phyloP scores from a whole-genome alignment of 768 basidiomycete genomes.

The Leccinum fibrillosum region DNA sequence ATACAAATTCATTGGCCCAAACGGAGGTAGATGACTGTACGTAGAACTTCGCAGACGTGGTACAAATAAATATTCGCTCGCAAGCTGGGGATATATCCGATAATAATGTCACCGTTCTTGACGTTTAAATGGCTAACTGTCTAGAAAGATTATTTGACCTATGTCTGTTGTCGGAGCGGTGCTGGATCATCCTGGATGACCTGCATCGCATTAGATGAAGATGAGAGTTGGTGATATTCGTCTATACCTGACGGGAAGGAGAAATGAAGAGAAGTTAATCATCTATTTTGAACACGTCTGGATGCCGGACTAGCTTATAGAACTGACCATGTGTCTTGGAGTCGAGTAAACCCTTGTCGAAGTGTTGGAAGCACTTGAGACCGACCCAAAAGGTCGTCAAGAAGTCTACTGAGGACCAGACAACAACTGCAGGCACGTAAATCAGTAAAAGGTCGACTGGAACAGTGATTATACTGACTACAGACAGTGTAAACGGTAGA shows the following conservation, averaged over 20 bases:
- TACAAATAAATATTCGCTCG: background rate
- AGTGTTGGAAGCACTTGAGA: conserved; percentile 75
- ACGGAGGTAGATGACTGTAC: background rate
- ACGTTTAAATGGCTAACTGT: too few relatives aligned
- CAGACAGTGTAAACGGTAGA: conserved; percentile 78
- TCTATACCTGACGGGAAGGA: conserved; percentile 42
- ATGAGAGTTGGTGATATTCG: conserved; percentile 42
- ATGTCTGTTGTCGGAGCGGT: conserved; percentile 63
- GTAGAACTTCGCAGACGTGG: conserved; percentile 3
- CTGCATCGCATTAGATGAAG: conserved; percentile 36
- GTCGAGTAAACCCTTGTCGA: conserved; percentile 70
- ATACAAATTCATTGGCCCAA: too few relatives aligned
- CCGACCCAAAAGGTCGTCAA: conserved; percentile 74
- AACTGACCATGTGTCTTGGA: conserved; percentile 76
- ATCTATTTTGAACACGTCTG: conserved; percentile 31
- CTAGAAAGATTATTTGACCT: conserved; percentile 18
- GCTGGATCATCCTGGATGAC: conserved; percentile 41
- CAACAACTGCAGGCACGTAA: too few relatives aligned
- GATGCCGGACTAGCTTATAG: conserved; percentile 30
- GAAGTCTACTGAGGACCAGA: conserved; percentile 24
- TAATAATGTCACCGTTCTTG: too few relatives aligned
- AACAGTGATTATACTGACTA: conserved; percentile 47
- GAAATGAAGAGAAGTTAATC: conserved; percentile 27
- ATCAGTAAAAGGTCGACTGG: background rate
- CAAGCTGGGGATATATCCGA: conserved; percentile 1